Base-by-base conservation (phyloP, 2,329 filamentous ascomycete genomes). In the Microsporum ferrugineum region DNA sequence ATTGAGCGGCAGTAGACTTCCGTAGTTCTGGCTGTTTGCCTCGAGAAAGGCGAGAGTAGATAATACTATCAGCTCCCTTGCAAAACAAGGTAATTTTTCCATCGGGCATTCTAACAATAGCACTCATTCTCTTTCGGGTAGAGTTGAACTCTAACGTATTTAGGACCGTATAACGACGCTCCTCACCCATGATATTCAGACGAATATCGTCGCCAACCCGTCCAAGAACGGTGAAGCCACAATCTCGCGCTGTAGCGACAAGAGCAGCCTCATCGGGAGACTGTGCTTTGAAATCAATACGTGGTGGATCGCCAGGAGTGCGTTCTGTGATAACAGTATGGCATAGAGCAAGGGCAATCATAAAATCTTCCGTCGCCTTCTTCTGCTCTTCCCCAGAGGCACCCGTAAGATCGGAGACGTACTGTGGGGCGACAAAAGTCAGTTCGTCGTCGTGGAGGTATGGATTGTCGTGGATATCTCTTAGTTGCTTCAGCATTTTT, bases 131-230 rank as follows among this genome's bases (percentile, higher is more conserved):
- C 77, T 99, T 99, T 69, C 94, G 84, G 49, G 88, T 91, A 0
- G 92, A 97, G 73, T 97, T 97, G 79, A 99, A 99, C 72, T 99
- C 94, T 41, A 99, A 86, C 0, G 88, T 96, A 74, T 96, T 97
- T 56, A 99, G 82, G 34, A 99, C 87, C 14, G 85, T 86, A 71
- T 94, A 99, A 63, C 87, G 85, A 55, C 85, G 83, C 67, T 97
- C 91, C 68, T 91, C 82, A 57, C 94, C 95, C 78, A 95, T 83
- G 5, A 95, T 81, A 66, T 96, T 96, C 60, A 99, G 71, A 58
- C 89, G 84, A 64, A 99, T 88, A 59, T 89, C 89, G 64, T 95
- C 88, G 39, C 84, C 82, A 1, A 87, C 84, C 63, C 86, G 84
- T 29, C 91, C 90, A 10, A 97, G 81, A 3, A 97, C 89, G 1